phyloP scores from a whole-genome alignment of 2,329 filamentous ascomycete species.

The Penicillium nordicum region DNA sequence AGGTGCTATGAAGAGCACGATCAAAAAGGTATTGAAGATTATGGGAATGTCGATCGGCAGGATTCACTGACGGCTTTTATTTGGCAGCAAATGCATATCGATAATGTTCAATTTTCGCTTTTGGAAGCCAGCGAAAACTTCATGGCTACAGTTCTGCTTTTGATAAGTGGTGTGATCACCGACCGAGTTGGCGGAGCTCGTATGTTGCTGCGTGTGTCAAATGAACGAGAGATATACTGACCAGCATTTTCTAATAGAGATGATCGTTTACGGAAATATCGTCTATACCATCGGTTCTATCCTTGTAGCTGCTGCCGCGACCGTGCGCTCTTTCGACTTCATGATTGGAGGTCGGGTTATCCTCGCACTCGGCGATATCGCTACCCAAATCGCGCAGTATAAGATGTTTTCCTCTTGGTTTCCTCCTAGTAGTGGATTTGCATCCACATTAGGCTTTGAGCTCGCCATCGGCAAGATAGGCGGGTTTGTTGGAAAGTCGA shows the following conservation, averaged over 20 bases:
- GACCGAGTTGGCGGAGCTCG: conserved; percentile 58
- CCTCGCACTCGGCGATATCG: conserved; percentile 59
- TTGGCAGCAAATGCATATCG: conserved; percentile 51
- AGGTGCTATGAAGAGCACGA: conserved; percentile 58
- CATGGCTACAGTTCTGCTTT: conserved; percentile 57
- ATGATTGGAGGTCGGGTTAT: conserved; percentile 59
- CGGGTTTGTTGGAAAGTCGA: conserved; percentile 58
- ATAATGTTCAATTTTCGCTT: conserved; percentile 58
- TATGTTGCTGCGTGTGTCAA: conserved; percentile 17
- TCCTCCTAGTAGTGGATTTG: conserved; percentile 59
- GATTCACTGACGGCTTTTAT: neutral
- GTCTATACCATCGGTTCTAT: conserved; percentile 58
- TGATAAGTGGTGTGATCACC: conserved; percentile 55
- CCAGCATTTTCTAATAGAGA: conserved; percentile 28
- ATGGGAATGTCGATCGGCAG: neutral
- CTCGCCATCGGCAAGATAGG: conserved; percentile 61
- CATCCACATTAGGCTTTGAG: conserved; percentile 59
- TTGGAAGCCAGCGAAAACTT: conserved; percentile 61
- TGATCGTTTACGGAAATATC: conserved; percentile 61
- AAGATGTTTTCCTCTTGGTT: conserved; percentile 66
- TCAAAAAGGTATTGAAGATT: conserved; percentile 50
- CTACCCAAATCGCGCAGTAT: conserved; percentile 63
- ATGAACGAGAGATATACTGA: neutral
- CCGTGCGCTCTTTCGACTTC: conserved; percentile 55
- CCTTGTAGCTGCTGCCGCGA: conserved; percentile 57